These are phyloP conservation scores for Pseudotsuga menziesii DNA, from an alignment of 75 land plant species.

Conservation along the genomic window DNA sequence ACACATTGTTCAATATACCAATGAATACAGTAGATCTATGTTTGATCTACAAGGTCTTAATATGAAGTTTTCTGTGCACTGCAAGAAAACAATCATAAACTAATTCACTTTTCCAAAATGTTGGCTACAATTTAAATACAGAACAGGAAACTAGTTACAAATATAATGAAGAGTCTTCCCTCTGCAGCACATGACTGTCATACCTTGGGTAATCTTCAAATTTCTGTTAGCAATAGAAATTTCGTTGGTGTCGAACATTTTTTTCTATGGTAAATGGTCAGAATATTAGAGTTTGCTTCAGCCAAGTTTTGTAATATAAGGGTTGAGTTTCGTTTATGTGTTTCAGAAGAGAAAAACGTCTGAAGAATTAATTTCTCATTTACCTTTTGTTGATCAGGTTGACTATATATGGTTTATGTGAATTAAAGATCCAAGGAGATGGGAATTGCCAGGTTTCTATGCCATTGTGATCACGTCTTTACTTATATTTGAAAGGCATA, in stretches of 20 bases:
- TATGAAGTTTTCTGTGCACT: too few species aligned
- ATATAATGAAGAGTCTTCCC: too few species aligned
- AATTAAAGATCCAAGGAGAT: conserved; percentile 87
- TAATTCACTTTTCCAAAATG: too few species aligned
- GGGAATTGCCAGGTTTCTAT: conserved; percentile 89
- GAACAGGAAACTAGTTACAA: too few species aligned
- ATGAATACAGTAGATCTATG: too few species aligned
- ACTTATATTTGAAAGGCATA: not conserved
- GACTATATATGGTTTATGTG: conserved; percentile 65
- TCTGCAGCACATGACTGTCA: too few species aligned
- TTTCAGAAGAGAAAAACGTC: not conserved
- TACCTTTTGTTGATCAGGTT: conserved; percentile 37
- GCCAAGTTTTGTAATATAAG: not conserved
- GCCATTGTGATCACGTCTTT: not conserved
- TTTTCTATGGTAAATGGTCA: not conserved
- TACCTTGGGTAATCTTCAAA: not conserved
- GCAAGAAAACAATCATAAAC: too few species aligned
- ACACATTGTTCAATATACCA: too few species aligned
- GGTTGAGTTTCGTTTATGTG: not conserved
- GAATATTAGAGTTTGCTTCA: not conserved
- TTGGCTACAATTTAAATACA: too few species aligned
- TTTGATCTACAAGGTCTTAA: too few species aligned
- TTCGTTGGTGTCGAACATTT: not conserved
- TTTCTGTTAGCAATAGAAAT: not conserved
- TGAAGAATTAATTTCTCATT: conserved; percentile 3